Evolutionary conservation across 108 stramenopile genomes (phyloP).

Genomic region (Skeletonema grethae): DNA sequence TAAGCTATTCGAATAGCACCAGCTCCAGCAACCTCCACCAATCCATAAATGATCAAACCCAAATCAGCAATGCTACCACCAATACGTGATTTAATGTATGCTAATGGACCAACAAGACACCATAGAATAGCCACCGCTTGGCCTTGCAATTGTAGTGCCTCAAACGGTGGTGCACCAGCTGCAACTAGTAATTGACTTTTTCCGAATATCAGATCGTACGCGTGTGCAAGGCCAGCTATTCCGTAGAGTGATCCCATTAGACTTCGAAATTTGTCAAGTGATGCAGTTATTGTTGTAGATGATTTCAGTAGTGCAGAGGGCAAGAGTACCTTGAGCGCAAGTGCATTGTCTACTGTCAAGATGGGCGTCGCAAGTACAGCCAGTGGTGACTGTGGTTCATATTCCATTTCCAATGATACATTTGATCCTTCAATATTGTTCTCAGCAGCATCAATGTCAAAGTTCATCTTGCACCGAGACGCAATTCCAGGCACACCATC

Average conservation of each 20-base stretch:
- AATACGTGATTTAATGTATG: neutral
- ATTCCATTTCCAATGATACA: conserved; percentile 1
- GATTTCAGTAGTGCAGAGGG: neutral
- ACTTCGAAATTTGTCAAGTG: conserved; percentile 2
- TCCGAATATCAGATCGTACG: neutral
- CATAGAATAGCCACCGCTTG: neutral
- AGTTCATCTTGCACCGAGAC: neutral
- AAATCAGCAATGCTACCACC: neutral
- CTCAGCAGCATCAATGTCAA: neutral
- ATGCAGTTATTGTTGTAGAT: neutral
- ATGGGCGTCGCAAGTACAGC: neutral
- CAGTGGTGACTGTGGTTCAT: neutral
- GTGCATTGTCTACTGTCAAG: neutral
- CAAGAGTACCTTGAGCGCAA: neutral
- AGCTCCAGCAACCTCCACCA: too few species aligned
- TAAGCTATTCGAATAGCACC: neutral
- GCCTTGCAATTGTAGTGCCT: neutral
- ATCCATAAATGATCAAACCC: too few species aligned
- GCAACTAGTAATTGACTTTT: neutral
- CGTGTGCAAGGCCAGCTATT: neutral
- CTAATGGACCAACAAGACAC: conserved; percentile 2
- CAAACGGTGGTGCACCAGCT: neutral
- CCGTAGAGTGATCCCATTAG: neutral
- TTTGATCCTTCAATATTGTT: neutral
- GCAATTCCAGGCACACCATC: neutral